phyloP scores from a whole-genome alignment of 352 stramenopile species.

The Phytophthora capsici region DNA sequence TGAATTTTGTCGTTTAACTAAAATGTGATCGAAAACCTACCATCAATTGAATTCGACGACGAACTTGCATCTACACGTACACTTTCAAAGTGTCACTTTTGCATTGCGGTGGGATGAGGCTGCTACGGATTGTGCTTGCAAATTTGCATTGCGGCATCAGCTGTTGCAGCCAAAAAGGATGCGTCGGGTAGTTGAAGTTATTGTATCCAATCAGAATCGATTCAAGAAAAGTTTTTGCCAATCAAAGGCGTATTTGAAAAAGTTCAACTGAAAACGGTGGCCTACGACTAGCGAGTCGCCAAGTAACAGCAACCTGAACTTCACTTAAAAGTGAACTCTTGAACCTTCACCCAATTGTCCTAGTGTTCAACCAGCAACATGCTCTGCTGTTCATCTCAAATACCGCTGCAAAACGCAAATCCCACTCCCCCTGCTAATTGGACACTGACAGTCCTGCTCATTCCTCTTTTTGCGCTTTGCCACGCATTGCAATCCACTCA shows the following conservation, averaged over 20 bases:
- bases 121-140: not conserved
- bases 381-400: too few species aligned
- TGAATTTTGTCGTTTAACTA: not conserved
- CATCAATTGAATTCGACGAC: too few species aligned
- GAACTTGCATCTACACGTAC: too few species aligned
- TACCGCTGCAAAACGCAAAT: not conserved
- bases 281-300: not conserved
- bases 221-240: too few species aligned
- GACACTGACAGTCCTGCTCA: not conserved
- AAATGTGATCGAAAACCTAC: not conserved
- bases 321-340: not conserved
- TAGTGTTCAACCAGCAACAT: too few species aligned
- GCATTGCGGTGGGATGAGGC: not conserved
- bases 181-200: too few species aligned
- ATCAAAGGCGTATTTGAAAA: not conserved
- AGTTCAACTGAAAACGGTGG: slow-evolving; percentile 1
- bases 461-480: slow-evolving; percentile 20
- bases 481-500: not conserved
- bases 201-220: not conserved
- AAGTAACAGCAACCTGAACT: not conserved
- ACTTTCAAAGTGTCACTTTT: too few species aligned
- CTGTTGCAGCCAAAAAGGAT: not conserved
- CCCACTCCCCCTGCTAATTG: not conserved
- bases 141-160: not conserved
- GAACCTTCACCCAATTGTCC: too few species aligned